Evolutionary conservation across 805 yeast species (phyloP), one percentile per base, ranked within the genome.

Genomic region (Nakazawaea pomicola): DNA sequence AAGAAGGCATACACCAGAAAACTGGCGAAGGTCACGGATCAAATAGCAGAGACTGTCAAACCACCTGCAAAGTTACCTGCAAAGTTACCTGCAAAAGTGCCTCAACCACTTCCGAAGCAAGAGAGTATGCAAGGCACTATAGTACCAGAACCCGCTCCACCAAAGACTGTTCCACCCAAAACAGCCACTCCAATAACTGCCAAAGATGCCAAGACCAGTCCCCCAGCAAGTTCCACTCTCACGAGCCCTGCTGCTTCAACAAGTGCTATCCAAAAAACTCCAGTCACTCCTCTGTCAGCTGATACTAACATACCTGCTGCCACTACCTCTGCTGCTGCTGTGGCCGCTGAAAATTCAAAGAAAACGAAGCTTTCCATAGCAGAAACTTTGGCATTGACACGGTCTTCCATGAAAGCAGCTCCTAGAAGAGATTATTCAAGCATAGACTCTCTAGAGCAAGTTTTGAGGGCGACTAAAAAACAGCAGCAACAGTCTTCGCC

Each of bases 321-420:
- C 7, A 23, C 44, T 16, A 6, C 31, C 12, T 11, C 44, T 16
- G 31, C 31, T 15, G 28, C 32, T n/a, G 23, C 28, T 5, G 9
- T 18, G 42, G 41, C 42, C 31, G 7, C 29, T 20, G 12, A 16
- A 35, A 29, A 29, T 10, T 7, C 23, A 10, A 40, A 40, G 27
- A 53, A 41, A 17, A 61, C 62, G 29, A 50, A 67, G 1, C 53
- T 76, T 21, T 72, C 83, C 1, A 76, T 78, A 37, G 83, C 83
- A 0, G 80, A 78, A 48, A 74, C 82, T 2, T 56, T 78, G 47
- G 83, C 83, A 0, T 49, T 74, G 40, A 74, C 73, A 45, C 57
- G 81, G 29, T 65, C 74, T 3, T 61, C 67, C 8, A 69, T 72
- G 72, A 53, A 56, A 1, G 57, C 50, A 4, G 51, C 50, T 0